Conservation (phyloP, 1,284 basidiomycete genomes). For the Marasmius tenuissimus region DNA sequence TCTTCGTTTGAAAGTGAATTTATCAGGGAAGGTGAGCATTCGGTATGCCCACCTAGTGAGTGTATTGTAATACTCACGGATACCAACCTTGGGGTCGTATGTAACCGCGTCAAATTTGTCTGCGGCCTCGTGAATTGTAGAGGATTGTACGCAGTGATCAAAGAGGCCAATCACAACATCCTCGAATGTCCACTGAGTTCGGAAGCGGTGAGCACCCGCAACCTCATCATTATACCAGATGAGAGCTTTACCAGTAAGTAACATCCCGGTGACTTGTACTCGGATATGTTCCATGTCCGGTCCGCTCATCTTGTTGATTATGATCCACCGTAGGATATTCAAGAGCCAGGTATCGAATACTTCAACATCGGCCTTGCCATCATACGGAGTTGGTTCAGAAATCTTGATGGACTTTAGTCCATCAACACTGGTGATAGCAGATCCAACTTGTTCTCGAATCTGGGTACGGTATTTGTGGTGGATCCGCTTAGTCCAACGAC, state of each 20-base stretch:
- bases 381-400: neutral
- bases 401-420: neutral
- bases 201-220: neutral
- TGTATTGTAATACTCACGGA: conserved; percentile 14
- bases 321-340: neutral
- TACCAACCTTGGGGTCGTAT: conserved; percentile 3
- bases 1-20: conserved; percentile 9
- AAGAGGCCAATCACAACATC: conserved; percentile 16
- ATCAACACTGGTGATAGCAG: neutral
- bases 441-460: neutral
- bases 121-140: conserved; percentile 15
- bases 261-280: neutral
- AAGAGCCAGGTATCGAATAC: conserved; percentile 1
- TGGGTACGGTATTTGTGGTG: neutral
- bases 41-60: conserved; percentile 4
- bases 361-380: neutral
- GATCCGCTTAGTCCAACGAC: neutral
- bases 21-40: conserved; percentile 10
- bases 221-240: conserved; percentile 16
- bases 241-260: conserved; percentile 11
- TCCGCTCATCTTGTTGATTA: neutral
- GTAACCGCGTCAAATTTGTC: conserved; percentile 7
- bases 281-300: neutral
- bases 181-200: conserved; percentile 14
- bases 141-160: conserved; percentile 18